Base-by-base conservation (phyloP, 1,284 basidiomycete genomes). In the Kwoniella shivajii region DNA sequence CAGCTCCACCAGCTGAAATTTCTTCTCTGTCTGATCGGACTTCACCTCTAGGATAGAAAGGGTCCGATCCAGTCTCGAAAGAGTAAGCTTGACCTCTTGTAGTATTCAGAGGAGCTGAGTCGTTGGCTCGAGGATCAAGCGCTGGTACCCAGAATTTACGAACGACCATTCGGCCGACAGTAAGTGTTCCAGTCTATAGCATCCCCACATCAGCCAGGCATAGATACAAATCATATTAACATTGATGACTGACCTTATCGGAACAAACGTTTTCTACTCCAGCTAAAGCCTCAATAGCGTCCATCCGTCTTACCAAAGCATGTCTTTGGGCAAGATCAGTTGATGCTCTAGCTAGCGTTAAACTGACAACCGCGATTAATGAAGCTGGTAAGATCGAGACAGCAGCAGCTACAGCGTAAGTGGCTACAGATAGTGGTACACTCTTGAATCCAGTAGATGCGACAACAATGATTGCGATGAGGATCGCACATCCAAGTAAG, bases 201-300 rank as follows among this genome's bases (percentile, higher is more conserved):
- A 11, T 16, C 13, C n/a, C n/a, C n/a, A n/a, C n/a, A n/a, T n/a
- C n/a, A n/a, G n/a, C n/a, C n/a, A n/a, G n/a, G n/a, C n/a, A n/a
- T n/a, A n/a, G n/a, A n/a, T n/a, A n/a, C n/a, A n/a, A 10, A 11
- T 5, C 39, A 13, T n/a, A 22, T n/a, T 13, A 5, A 37, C 9
- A 47, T 10, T 3, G 4, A 20, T 42, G 20, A 52, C 61, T 59
- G 41, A 61, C 61, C 62, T 85, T 86, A 73, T 86, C 84, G 18
- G 82, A 84, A 69, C 84, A 86, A 55, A 86, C 82, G 66, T 85
- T 83, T 46, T 84, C 82, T 6, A 85, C 82, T 38, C 82, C 81
- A 1, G 82, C 82, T n/a, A 86, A 74, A n/a, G 82, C 84, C 63
- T 86, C 85, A 50, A 86, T 78, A 11, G 77, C 76, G 58, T 79